These are phyloP conservation scores for Clarkia xantiana DNA, from an alignment of 345 rosid genomes.

Conservation along the genomic window DNA sequence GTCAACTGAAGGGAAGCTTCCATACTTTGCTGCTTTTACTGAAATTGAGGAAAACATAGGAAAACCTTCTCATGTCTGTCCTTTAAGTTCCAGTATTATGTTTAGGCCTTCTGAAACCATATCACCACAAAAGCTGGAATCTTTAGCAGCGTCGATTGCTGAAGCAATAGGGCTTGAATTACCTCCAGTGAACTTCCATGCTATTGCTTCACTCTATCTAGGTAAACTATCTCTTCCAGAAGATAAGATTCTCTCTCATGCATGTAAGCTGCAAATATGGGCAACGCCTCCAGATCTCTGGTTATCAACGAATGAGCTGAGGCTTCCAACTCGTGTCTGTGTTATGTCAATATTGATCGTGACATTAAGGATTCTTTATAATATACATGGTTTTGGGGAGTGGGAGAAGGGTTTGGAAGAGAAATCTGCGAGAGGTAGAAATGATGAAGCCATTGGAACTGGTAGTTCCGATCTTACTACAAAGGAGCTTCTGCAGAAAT, in stretches of 20 bases:
- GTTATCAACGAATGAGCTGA: conserved; percentile 44
- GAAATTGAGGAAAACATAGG: conserved; percentile 47
- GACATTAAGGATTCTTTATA: conserved; percentile 39
- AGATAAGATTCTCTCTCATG: conserved; percentile 39
- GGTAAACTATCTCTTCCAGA: conserved; percentile 35
- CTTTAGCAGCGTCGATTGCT: conserved; percentile 48
- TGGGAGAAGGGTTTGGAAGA: conserved; percentile 45
- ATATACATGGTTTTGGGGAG: conserved; percentile 49
- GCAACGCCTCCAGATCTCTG: conserved; percentile 64
- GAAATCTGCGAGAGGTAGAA: background rate
- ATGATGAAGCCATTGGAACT: background rate
- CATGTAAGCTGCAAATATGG: conserved; percentile 47
- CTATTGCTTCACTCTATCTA: conserved; percentile 45
- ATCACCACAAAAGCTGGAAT: conserved; percentile 43
- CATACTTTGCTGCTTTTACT: conserved; percentile 45
- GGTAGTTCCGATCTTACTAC: conserved; percentile 16
- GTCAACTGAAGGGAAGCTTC: conserved; percentile 62
- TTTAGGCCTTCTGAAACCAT: conserved; percentile 38
- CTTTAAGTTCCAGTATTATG: conserved; percentile 45
- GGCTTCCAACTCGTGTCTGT: conserved; percentile 52
- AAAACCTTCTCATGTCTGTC: conserved; percentile 38
- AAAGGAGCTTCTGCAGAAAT: conserved; percentile 31
- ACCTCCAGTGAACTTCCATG: conserved; percentile 62
- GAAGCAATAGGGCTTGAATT: conserved; percentile 46
- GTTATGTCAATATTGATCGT: conserved; percentile 52